A percentile compares a stretch with the other conserved stretches of the same genome.
These are phyloP conservation scores for Kwoniella europaea DNA, from an alignment of 768 basidiomycete genomes.

Conservation along the genomic window DNA sequence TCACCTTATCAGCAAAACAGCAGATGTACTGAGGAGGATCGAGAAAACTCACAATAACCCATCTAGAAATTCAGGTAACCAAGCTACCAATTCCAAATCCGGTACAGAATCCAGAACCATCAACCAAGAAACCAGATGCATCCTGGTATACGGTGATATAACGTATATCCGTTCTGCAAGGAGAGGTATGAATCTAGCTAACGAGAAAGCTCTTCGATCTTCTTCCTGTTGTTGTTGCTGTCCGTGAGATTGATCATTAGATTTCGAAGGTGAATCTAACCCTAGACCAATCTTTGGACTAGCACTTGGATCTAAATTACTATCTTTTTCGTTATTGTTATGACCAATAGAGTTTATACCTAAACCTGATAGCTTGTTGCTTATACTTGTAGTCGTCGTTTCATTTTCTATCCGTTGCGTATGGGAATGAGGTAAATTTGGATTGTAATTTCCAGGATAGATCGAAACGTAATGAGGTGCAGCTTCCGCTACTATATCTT, in stretches of 20 bases:
- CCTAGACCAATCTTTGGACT: slow-evolving; percentile 31
- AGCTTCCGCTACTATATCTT: slow-evolving; percentile 96
- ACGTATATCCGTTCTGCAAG: slow-evolving; percentile 92
- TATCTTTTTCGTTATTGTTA: slow-evolving; percentile 59
- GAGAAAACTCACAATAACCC: slow-evolving; percentile 72
- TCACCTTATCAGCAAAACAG: too few species aligned
- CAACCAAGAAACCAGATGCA: slow-evolving; percentile 97
- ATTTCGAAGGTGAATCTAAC: slow-evolving; percentile 48
- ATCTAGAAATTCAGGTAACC: slow-evolving; percentile 92
- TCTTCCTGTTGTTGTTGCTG: slow-evolving; percentile 61
- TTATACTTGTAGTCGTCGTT: background rate
- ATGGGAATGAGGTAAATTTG: slow-evolving; percentile 21
- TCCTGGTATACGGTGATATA: slow-evolving; percentile 91
- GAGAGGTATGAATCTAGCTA: slow-evolving; percentile 91
- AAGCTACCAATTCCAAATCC: slow-evolving; percentile 91
- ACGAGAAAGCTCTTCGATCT: slow-evolving; percentile 75
- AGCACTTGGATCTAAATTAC: slow-evolving; percentile 56
- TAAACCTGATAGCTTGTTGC: slow-evolving; percentile 22
- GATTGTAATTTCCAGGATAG: slow-evolving; percentile 61
- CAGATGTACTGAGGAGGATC: too few species aligned
- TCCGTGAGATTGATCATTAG: slow-evolving; percentile 49
- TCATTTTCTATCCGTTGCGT: slow-evolving; percentile 7
- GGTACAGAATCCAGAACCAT: slow-evolving; percentile 94
- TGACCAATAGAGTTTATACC: slow-evolving; percentile 18
- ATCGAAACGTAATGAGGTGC: slow-evolving; percentile 92